phyloP scores from a whole-genome alignment of 805 yeast genomes.

The Candida corydali region DNA sequence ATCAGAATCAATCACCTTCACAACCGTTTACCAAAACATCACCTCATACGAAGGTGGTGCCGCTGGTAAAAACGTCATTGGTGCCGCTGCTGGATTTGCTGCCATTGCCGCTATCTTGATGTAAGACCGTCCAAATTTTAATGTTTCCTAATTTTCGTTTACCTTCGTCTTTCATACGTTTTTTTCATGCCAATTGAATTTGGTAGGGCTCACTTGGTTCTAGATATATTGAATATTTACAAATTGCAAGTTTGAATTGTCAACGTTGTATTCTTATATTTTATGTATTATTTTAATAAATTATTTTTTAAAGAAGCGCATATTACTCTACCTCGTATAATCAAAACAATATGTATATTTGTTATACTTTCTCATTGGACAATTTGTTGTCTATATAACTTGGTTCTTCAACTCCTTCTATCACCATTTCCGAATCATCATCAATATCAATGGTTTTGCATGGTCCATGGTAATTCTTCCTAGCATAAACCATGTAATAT shows the following conservation, averaged over 20 bases:
- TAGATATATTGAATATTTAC: too few relatives aligned
- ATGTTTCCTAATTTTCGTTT: conserved; percentile 3
- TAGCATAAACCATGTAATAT: conserved; percentile 25
- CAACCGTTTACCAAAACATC: conserved; percentile 6
- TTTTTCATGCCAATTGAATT: too few relatives aligned
- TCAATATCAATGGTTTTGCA: conserved; percentile 21
- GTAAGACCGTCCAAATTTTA: too few relatives aligned
- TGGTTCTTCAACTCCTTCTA: conserved; percentile 4
- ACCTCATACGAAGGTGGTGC: conserved; percentile 23
- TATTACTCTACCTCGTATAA: too few relatives aligned
- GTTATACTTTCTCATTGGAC: neutral
- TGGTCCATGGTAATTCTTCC: conserved; percentile 27
- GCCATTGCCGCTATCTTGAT: conserved; percentile 25
- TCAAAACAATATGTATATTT: too few relatives aligned
- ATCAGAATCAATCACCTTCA: conserved; percentile 12
- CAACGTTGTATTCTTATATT: neutral
- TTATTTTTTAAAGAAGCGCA: too few relatives aligned
- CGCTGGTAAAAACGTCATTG: conserved; percentile 26
- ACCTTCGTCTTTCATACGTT: neutral
- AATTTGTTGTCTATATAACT: conserved; percentile 2
- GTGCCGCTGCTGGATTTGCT: conserved; percentile 23
- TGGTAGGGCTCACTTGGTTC: too few relatives aligned
- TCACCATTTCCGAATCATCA: neutral
- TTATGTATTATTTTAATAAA: conserved; percentile 3
- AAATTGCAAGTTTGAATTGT: too few relatives aligned